Evolutionary conservation across 257 asterid genomes (phyloP), one percentile per base, ranked within the genome.

Genomic region (Solanum corneliomulleri): DNA sequence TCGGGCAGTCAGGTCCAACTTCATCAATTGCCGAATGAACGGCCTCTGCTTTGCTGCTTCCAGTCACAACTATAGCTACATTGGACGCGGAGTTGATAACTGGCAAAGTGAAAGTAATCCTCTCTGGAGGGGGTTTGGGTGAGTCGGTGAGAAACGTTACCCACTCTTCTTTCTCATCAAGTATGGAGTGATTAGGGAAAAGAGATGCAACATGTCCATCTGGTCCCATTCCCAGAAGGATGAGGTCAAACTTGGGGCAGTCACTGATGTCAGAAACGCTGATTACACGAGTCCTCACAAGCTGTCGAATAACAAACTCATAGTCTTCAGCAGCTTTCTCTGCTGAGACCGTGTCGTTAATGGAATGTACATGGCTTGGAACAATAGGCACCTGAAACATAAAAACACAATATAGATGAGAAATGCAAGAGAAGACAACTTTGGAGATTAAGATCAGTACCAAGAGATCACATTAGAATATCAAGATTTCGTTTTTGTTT

Each of bases 281-380:
- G 89, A 96, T 90, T 82, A 94, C 90, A 9, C 98, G 98, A 29
- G 97, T 92, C 93, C 90, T 93, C 75, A 95, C 98, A 2, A 93
- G 98, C 89, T 95, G 99, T 75, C 98, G 82, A 89, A 95, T 94
- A 86, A 93, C 93, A 88, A 94, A 95, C 88, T 94, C 98, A 14
- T 96, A 96, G 75, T 92, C 98, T 90, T 93, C 95, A 0, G 99
- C 98, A 9, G 99, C 98, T 84, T 94, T 93, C 84, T 95, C 98
- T 37, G 98, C 98, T 11, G 98, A 89, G 71, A 92, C 94, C 0
- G 95, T 41, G 92, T 94, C 98, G 64, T 97, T 94, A 90, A 97
- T 94, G 25, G 99, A 90, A 72, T 93, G 97, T 68, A 94, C 93
- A 37, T 95, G 99, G 89, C 98, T 89, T 60, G 97, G 98, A 82